Evolutionary conservation across 305 asterid genomes (phyloP).

Genomic region (Plantago coronopus): DNA sequence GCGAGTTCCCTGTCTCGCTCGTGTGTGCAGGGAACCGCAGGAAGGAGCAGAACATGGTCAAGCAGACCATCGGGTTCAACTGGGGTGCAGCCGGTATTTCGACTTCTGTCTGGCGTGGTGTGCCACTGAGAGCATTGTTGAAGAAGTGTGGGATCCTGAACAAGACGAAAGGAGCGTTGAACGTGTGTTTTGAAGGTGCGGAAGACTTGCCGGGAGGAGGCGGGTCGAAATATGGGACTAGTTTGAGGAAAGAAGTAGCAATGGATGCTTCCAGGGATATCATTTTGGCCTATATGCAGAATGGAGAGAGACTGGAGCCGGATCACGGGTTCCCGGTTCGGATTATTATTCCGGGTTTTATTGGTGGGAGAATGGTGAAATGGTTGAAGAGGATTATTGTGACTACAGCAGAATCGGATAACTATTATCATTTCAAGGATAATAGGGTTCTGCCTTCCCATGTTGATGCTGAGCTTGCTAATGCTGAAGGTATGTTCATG

Average conservation of each 20-base stretch:
- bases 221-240: conserved; percentile 79
- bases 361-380: conserved; percentile 96
- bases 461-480: conserved; percentile 87
- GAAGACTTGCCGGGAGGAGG: conserved; percentile 93
- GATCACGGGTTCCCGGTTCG: conserved; percentile 89
- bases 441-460: conserved; percentile 81
- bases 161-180: conserved; percentile 44
- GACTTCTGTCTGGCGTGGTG: conserved; percentile 86
- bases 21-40: conserved; percentile 95
- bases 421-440: conserved; percentile 70
- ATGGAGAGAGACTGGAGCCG: conserved; percentile 62
- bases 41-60: conserved; percentile 87
- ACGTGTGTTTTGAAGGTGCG: conserved; percentile 82
- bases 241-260: conserved; percentile 50
- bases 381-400: conserved; percentile 80
- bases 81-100: conserved; percentile 91
- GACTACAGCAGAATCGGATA: conserved; percentile 62
- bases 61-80: conserved; percentile 75
- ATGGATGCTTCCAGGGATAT: conserved; percentile 84
- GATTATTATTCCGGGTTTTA: conserved; percentile 78
- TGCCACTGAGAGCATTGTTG: conserved; percentile 53
- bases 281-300: conserved; percentile 83
- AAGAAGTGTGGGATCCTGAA: conserved; percentile 62
- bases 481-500: conserved; percentile 55
- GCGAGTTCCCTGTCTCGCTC: conserved; percentile 68